Base-by-base conservation (phyloP, 345 rosid species). In the Crucihimalaya himalaica region DNA sequence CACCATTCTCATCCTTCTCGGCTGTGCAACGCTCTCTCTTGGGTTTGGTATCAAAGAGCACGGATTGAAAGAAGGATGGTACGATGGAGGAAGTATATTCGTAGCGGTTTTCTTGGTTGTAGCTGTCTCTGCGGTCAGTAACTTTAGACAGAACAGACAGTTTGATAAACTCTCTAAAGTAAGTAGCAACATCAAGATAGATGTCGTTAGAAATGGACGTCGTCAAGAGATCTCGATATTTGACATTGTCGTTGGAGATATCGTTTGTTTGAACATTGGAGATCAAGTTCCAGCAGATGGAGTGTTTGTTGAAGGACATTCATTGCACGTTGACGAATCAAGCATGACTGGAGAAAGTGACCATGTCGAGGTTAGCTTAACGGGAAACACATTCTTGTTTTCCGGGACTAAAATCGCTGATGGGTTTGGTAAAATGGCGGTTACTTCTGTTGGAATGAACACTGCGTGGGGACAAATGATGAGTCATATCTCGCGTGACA, bases 381-480 rank as follows among this genome's bases (percentile, higher is more conserved):
- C 11, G 14, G 72, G 67, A 0, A 86, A 86, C 59, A 89, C 85
- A 1, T 89, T 86, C 80, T 57, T 89, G 73, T 79, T 83, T 16
- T 87, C 91, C 0, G 96, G 96, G 0, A 78, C 90, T 19, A 83
- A 86, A 55, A 80, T 87, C 21, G 84, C 75, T 0, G 85, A 83
- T 3, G 96, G 92, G 23, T 81, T 81, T 0, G 93, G 83, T 1
- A 66, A 77, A 19, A 92, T 92, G 96, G 54, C 81, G 15, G 87
- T 85, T 20, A 87, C 91, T 9, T 83, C 89, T 0, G 95, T 90
- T 0, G 98, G 96, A 0, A 84, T 81, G 89, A 87, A 83, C 76
- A 90, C 96, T 0, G 77, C 79, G 2, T 88, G 95, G 96, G 98
- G 93, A 6, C 72, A 87, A 72, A 82, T 87, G 89, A 87, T 88